phyloP scores from a whole-genome alignment of 2,329 filamentous ascomycete genomes.

The Pyricularia pennisetigena region DNA sequence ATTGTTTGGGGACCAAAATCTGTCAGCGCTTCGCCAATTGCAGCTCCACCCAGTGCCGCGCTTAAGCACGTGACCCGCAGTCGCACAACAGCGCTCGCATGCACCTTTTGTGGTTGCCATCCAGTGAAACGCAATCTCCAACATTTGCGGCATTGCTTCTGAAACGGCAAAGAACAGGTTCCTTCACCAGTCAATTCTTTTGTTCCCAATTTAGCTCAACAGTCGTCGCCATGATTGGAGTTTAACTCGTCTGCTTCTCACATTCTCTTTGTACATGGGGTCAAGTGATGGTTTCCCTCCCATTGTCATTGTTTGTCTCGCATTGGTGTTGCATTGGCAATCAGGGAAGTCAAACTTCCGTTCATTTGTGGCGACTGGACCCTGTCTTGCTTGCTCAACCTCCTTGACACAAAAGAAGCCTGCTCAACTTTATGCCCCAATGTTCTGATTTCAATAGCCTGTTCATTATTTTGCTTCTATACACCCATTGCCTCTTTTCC shows the following conservation, averaged over 20 bases:
- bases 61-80: not conserved
- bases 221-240: not conserved
- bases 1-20: not conserved
- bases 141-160: not conserved
- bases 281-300: not conserved
- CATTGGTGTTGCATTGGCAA: not conserved
- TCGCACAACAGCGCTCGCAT: not conserved
- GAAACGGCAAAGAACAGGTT: not conserved
- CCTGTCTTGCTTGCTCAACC: not conserved
- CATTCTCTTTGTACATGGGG: not conserved
- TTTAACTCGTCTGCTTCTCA: not conserved
- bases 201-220: not conserved
- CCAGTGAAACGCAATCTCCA: not conserved
- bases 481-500: not conserved
- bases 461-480: not conserved
- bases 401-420: constrained; percentile 1
- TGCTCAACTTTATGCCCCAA: not conserved
- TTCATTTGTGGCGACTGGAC: not conserved
- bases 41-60: not conserved
- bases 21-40: not conserved
- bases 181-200: not conserved
- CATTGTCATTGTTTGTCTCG: not conserved
- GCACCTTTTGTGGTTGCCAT: not conserved
- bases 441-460: not conserved
- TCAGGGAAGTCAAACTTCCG: not conserved